A percentile compares a stretch with the other conserved stretches of the same genome.
phyloP scores from a whole-genome alignment of 108 stramenopile species.

The Cyclotella distinguenda region DNA sequence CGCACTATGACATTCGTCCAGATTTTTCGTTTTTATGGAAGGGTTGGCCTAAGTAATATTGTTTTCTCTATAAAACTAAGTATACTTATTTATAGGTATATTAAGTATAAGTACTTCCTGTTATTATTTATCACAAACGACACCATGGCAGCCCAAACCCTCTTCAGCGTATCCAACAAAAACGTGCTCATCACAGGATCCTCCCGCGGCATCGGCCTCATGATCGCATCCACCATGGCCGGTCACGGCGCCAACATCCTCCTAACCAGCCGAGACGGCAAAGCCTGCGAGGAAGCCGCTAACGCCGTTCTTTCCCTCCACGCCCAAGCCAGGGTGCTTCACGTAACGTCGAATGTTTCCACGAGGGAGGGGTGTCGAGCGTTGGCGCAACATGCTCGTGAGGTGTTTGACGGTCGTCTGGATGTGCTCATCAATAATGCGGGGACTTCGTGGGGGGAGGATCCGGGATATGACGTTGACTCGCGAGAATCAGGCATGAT shows the following conservation, averaged over 20 bases:
- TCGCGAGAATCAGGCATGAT: slow-evolving; percentile 77
- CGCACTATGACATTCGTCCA: too few relatives aligned
- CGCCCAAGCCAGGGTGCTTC: slow-evolving; percentile 26
- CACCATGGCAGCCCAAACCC: slow-evolving; percentile 12
- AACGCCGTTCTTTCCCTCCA: slow-evolving; percentile 21
- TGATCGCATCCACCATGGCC: slow-evolving; percentile 86
- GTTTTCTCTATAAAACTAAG: too few relatives aligned
- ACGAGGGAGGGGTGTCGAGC: slow-evolving; percentile 80
- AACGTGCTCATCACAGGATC: slow-evolving; percentile 93
- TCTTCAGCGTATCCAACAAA: slow-evolving; percentile 68
- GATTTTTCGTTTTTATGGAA: too few relatives aligned
- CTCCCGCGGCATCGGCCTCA: slow-evolving; percentile 85
- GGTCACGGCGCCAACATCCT: slow-evolving; percentile 82
- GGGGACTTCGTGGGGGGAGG: slow-evolving; percentile 48
- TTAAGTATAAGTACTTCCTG: too few relatives aligned
- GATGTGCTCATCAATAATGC: slow-evolving; percentile 87
- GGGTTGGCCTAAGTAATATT: too few relatives aligned
- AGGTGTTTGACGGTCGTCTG: slow-evolving; percentile 62
- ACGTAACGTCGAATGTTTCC: slow-evolving; percentile 77
- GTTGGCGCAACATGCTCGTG: slow-evolving; percentile 57
- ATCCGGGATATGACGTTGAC: slow-evolving; percentile 62
- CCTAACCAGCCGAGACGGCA: slow-evolving; percentile 77
- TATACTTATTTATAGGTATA: too few relatives aligned
- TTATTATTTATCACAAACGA: background rate
- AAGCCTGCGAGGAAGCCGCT: slow-evolving; percentile 71